Percentiles rank a stretch among this genome's conserved stretches.
phyloP scores from a whole-genome alignment of 371 early-diverging fungal genomes.

The Sanchytrium tribonematis region DNA sequence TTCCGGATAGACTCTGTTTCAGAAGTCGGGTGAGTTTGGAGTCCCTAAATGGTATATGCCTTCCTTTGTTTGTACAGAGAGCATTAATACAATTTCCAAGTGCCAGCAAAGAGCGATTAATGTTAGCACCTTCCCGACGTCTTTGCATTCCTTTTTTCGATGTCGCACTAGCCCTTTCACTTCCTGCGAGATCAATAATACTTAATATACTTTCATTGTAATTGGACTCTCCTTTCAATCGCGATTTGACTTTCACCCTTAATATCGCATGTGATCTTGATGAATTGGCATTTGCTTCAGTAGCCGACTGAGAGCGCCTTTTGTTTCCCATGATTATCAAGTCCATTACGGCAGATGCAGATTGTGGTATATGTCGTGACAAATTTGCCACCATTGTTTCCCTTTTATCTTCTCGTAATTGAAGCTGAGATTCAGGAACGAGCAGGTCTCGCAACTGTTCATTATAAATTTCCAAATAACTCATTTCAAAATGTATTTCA shows the following conservation, averaged over 20 bases:
- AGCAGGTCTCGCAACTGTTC: conserved; percentile 74
- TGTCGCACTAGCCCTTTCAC: conserved; percentile 59
- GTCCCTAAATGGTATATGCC: conserved; percentile 59
- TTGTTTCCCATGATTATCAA: conserved; percentile 23
- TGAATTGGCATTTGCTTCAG: conserved; percentile 45
- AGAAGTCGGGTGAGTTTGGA: conserved; percentile 43
- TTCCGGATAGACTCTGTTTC: conserved; percentile 51
- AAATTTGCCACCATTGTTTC: conserved; percentile 29
- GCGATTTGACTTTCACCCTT: conserved; percentile 37
- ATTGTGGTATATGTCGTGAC: conserved; percentile 13
- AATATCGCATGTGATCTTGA: conserved; percentile 74
- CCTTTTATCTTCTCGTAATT: conserved; percentile 38
- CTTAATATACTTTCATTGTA: conserved; percentile 25
- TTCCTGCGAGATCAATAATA: conserved; percentile 88
- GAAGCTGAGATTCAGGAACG: conserved; percentile 16
- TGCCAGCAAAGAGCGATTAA: conserved; percentile 58
- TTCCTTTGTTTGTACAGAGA: conserved; percentile 29
- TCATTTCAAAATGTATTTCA: conserved; percentile 12
- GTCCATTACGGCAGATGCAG: conserved; percentile 7
- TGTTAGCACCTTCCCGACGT: conserved; percentile 67
- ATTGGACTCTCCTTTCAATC: conserved; percentile 19
- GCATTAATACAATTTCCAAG: conserved; percentile 85
- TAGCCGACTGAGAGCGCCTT: conserved; percentile 32
- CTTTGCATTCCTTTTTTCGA: conserved; percentile 39
- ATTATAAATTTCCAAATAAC: conserved; percentile 82